A percentile compares a stretch with the other conserved stretches of the same genome.
Conservation (phyloP, 2,329 filamentous ascomycete genomes). For the Cryphonectria carpinicola region DNA sequence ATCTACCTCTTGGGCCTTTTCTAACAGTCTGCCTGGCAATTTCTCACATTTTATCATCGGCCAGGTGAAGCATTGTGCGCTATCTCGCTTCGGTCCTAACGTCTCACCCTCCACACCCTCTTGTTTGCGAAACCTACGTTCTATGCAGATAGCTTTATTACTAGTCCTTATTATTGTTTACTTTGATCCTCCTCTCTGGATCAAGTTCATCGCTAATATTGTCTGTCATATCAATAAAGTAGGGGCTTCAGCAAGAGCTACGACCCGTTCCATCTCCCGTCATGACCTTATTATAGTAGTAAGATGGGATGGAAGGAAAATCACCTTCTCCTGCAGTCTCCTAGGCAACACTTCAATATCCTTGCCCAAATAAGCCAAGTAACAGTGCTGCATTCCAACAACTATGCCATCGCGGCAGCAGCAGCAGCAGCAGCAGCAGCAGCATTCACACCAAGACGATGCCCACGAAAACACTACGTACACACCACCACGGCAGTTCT, state of each 20-base stretch:
- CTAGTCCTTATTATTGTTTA: not conserved
- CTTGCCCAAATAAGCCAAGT: not conserved
- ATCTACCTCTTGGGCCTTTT: not conserved
- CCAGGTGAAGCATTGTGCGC: not conserved
- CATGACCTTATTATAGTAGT: not conserved
- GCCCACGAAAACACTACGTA: not conserved
- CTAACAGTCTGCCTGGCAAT: constrained; percentile 10
- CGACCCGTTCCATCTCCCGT: not conserved
- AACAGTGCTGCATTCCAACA: not conserved
- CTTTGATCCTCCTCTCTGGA: not conserved
- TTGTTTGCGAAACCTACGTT: not conserved
- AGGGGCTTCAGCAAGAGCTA: not conserved
- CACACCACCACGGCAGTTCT: not conserved
- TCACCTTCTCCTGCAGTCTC: not conserved
- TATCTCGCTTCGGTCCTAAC: constrained; percentile 2
- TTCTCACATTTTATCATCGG: constrained; percentile 12
- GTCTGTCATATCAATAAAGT: not conserved
- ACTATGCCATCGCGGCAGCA: not conserved
- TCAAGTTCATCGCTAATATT: not conserved
- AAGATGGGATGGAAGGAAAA: not conserved
- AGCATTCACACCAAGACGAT: not conserved
- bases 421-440: not conserved
- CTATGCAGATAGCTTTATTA: not conserved
- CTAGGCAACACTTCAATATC: not conserved
- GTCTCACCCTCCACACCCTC: not conserved